A percentile compares a stretch with the other conserved stretches of the same genome.
Conservation (phyloP, 139 green algal genomes). For the Auxenochlorella pyrenoidosa region DNA sequence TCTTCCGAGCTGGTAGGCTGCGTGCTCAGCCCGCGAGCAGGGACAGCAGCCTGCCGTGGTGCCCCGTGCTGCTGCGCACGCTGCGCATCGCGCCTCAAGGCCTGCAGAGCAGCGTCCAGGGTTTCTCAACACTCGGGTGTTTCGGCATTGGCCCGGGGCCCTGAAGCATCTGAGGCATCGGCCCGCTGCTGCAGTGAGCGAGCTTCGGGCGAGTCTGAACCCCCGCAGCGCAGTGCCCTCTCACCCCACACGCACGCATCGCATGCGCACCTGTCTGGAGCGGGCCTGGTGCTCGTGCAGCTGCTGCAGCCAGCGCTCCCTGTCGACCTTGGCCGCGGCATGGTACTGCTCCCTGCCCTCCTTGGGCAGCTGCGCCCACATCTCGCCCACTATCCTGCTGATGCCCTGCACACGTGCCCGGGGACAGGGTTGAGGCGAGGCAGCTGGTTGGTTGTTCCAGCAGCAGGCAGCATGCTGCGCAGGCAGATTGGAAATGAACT, state of each 20-base stretch:
- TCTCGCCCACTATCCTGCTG: constrained; percentile 22
- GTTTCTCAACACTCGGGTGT: no score
- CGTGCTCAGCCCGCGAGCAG: neutral
- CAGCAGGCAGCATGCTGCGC: no score
- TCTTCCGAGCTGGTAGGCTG: neutral
- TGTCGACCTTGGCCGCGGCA: constrained; percentile 7
- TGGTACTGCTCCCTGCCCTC: neutral
- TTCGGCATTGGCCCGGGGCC: neutral
- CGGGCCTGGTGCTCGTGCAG: neutral
- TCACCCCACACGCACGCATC: neutral
- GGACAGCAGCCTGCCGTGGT: neutral
- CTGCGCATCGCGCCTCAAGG: neutral
- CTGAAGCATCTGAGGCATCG: no score
- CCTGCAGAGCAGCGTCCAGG: neutral
- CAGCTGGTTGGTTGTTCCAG: neutral
- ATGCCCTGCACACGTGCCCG: neutral
- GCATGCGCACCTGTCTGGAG: constrained; percentile 9
- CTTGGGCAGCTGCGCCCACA: constrained; percentile 7
- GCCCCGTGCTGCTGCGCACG: neutral
- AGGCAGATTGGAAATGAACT: neutral
- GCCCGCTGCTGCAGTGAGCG: no score
- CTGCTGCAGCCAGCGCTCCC: constrained; percentile 21
- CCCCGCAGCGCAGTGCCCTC: no score
- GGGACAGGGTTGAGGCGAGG: neutral
- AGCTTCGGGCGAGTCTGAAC: no score